These are phyloP conservation scores for Cercospora nicotianae DNA, from an alignment of 2,329 filamentous ascomycete genomes.

Conservation along the genomic window DNA sequence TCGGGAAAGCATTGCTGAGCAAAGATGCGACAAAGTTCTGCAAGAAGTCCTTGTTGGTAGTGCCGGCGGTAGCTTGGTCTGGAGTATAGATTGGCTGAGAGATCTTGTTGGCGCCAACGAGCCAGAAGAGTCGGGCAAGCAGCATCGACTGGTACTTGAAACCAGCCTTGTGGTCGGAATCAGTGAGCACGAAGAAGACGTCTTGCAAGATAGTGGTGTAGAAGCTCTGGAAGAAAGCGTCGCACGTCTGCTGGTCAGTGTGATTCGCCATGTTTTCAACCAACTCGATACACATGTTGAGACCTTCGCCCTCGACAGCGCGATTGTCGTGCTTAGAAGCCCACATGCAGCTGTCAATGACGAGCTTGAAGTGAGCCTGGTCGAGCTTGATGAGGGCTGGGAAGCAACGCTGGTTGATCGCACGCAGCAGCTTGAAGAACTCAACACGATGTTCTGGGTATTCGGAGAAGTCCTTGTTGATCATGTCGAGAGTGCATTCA, in stretches of 20 bases:
- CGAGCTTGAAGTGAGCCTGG: slow-evolving; percentile 96
- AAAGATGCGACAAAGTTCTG: slow-evolving; percentile 82
- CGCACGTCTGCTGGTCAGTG: slow-evolving; percentile 79
- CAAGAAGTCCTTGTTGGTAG: slow-evolving; percentile 87
- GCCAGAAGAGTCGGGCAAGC: slow-evolving; percentile 92
- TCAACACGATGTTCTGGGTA: slow-evolving; percentile 99
- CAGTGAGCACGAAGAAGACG: slow-evolving; percentile 96
- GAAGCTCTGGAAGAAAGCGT: slow-evolving; percentile 97
- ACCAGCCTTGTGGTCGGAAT: slow-evolving; percentile 96
- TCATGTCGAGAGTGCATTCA: slow-evolving; percentile 98
- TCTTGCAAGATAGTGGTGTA: slow-evolving; percentile 95
- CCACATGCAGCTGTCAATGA: slow-evolving; percentile 99
- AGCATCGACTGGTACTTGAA: slow-evolving; percentile 98
- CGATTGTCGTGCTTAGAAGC: slow-evolving; percentile 99
- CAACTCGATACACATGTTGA: slow-evolving; percentile 97
- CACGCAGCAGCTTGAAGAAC: slow-evolving; percentile 94
- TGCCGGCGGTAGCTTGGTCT: slow-evolving; percentile 80
- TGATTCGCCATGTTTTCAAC: slow-evolving; percentile 93
- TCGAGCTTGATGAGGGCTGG: slow-evolving; percentile 90
- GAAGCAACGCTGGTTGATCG: slow-evolving; percentile 98
- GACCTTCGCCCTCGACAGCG: slow-evolving; percentile 90
- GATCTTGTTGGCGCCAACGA: slow-evolving; percentile 86
- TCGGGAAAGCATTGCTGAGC: slow-evolving; percentile 86
- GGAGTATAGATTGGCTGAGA: slow-evolving; percentile 84
- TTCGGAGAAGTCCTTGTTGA: slow-evolving; percentile 99